Evolutionary conservation across 192 early-diverging fungal genomes (phyloP).

Genomic region (Rhizophagus prolifer): DNA sequence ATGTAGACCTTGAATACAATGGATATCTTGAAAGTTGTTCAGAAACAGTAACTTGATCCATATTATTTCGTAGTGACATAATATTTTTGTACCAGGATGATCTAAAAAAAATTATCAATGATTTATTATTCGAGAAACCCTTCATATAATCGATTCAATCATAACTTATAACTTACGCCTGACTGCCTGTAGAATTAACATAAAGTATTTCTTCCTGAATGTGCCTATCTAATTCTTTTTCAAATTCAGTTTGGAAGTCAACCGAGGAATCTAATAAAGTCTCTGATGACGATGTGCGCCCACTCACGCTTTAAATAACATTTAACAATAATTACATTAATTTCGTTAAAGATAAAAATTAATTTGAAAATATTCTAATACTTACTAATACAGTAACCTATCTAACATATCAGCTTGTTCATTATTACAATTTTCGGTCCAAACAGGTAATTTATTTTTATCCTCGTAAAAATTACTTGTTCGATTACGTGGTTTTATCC

Average conservation of each 20-base stretch:
- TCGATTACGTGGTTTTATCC: slow-evolving; percentile 31
- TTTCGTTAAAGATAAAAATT: not conserved
- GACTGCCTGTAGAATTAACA: slow-evolving; percentile 39
- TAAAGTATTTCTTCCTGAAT: slow-evolving; percentile 48
- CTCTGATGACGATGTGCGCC: not conserved
- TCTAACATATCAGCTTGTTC: slow-evolving; percentile 54
- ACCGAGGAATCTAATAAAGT: not conserved
- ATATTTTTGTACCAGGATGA: slow-evolving; percentile 43
- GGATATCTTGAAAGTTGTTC: slow-evolving; percentile 1
- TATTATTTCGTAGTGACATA: slow-evolving; percentile 36
- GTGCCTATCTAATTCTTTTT: slow-evolving; percentile 48
- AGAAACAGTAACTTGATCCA: slow-evolving; percentile 29
- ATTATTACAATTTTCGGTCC: slow-evolving; percentile 36
- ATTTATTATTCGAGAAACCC: not conserved
- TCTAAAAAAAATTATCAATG: not conserved
- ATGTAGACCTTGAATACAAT: slow-evolving; percentile 20
- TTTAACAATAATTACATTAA: not conserved
- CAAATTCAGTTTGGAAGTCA: slow-evolving; percentile 14
- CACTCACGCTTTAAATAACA: not conserved
- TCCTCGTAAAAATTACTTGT: slow-evolving; percentile 36
- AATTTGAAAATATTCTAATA: not conserved
- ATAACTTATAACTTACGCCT: slow-evolving; percentile 30
- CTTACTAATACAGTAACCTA: slow-evolving; percentile 53
- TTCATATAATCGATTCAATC: no score
- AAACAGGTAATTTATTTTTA: slow-evolving; percentile 38